These are phyloP conservation scores for Leishmania braziliensis DNA, from an alignment of 208 protist species.

Conservation along the genomic window DNA sequence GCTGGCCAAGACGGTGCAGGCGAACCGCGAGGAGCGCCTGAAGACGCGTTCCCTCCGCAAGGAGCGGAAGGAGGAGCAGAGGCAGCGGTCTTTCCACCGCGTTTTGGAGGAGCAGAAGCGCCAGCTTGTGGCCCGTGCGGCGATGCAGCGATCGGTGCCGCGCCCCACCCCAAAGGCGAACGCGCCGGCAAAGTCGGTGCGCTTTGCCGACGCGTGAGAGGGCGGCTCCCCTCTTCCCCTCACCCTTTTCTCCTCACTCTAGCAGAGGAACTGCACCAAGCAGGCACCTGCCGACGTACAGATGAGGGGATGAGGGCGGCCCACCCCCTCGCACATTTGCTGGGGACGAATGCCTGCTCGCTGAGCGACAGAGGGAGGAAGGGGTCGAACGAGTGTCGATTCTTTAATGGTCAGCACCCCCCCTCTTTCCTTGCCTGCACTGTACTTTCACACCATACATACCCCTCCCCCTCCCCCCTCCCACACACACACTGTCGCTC, in stretches of 20 bases:
- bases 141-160: conserved; percentile 26
- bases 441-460: too few relatives aligned
- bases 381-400: not conserved
- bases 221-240: not conserved
- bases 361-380: not conserved
- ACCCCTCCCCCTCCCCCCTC: not conserved
- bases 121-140: conserved; percentile 65
- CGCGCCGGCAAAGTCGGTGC: conserved; percentile 51
- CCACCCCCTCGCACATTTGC: not conserved
- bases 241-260: too few relatives aligned
- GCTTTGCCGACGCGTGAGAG: conserved; percentile 41
- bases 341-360: not conserved
- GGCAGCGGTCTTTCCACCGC: conserved; percentile 63
- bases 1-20: conserved; percentile 58
- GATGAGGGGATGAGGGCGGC: not conserved
- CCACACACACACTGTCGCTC: not conserved
- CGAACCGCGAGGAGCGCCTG: conserved; percentile 55
- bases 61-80: conserved; percentile 44
- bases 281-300: not conserved
- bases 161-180: conserved; percentile 6
- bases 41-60: conserved; percentile 41
- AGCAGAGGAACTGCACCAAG: not conserved
- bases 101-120: conserved; percentile 85
- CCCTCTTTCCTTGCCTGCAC: not conserved
- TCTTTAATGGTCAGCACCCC: not conserved